Evolutionary conservation across 106 monocot species (phyloP).

Genomic region (Allium cepa): DNA sequence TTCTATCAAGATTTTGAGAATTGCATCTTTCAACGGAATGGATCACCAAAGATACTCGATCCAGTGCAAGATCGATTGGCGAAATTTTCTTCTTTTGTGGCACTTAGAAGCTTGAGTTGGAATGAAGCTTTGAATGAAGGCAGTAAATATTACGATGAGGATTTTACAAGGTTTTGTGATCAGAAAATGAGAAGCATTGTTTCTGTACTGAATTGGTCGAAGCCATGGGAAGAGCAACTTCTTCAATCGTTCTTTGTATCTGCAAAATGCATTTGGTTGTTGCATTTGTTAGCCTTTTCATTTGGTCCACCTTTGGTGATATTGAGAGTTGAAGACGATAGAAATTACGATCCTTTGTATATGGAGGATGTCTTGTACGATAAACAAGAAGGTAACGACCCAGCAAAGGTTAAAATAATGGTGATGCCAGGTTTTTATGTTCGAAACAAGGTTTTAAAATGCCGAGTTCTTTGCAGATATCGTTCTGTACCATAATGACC

Average conservation of each 20-base stretch:
- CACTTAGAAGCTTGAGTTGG: constrained; percentile 80
- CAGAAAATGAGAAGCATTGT: constrained; percentile 72
- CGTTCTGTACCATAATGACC: neutral
- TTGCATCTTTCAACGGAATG: constrained; percentile 67
- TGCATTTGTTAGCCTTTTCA: constrained; percentile 88
- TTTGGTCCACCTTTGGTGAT: constrained; percentile 61
- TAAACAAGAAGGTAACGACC: constrained; percentile 24
- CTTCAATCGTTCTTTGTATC: constrained; percentile 79
- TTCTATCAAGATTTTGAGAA: constrained; percentile 95
- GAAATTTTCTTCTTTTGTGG: constrained; percentile 76
- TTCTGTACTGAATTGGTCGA: constrained; percentile 42
- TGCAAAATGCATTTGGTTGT: constrained; percentile 84
- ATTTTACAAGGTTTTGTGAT: constrained; percentile 81
- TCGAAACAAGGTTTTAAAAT: constrained; percentile 66
- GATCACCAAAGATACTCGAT: constrained; percentile 55
- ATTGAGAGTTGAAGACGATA: constrained; percentile 68
- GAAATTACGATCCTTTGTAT: constrained; percentile 55
- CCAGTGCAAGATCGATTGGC: constrained; percentile 48
- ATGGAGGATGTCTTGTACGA: constrained; percentile 74
- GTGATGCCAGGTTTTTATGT: constrained; percentile 93
- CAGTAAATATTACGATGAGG: constrained; percentile 68
- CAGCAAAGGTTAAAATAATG: constrained; percentile 69
- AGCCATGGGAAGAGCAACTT: constrained; percentile 61
- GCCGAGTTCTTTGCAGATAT: constrained; percentile 68
- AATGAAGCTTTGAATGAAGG: constrained; percentile 71